Evolutionary conservation across 768 basidiomycete genomes (phyloP), one percentile per base, ranked within the genome.

Genomic region (Leccinellum albellum): DNA sequence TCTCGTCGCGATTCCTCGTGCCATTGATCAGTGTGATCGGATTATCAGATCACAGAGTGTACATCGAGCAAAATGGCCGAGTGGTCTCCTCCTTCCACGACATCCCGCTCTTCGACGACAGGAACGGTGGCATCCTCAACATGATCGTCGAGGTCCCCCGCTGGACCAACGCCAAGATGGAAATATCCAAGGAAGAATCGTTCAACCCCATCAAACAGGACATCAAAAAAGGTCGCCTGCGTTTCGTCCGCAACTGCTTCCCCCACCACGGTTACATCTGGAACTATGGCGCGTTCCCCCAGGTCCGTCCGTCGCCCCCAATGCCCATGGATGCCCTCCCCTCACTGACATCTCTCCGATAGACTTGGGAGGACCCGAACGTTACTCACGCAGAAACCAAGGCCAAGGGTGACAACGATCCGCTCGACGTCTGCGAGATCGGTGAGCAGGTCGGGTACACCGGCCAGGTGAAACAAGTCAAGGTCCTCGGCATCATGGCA

Each of bases 171-270:
- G 97, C 97, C 53, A 98, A 99, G 83, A 91, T 98, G 89, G 97
- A 99, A 78, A 97, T 97, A 74, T 96, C 83, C 76, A 99, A 97
- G 77, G 94, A 97, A 68, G 96, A 98, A 75, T 54, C 84, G n/a
- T 93, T 98, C 86, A 99, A 99, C 79, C 97, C 97, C 68, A 98
- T 99, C 88, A 96, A 97, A 75, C 97, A 99, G 79, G 96, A 98
- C 74, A 88, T 91, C 75, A 98, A 97, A 80, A 94, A 92, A 78
- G 93, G 93, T 68, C 91, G 89, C 70, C 78, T 98, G 74, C 91
- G 97, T 67, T 98, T 82, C 76, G 97, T 99, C 65, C 89, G 97
- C 78, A 98, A 98, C 83, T 98, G 97, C 77, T 99, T 99, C 90
- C 97, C 97, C 65, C 97, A 99, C 81, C 95, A 98, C 73, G 96